phyloP scores from a whole-genome alignment of 2,329 filamentous ascomycete genomes.

The Monascus ruber region DNA sequence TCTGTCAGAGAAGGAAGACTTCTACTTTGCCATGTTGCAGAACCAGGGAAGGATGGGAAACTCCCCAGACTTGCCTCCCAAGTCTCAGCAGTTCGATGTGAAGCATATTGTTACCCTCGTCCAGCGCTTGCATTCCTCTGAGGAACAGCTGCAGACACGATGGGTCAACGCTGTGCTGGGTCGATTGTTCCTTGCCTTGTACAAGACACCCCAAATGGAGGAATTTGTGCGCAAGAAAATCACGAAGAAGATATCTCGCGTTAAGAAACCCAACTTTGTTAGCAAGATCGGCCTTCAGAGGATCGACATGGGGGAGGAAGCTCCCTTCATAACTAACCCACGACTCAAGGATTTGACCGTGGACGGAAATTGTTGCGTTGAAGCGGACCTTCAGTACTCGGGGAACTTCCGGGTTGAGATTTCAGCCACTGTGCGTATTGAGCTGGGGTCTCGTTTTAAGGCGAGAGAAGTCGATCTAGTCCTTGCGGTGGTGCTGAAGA shows the following conservation, averaged over 20 bases:
- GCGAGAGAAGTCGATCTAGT: constrained; percentile 80
- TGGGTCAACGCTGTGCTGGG: constrained; percentile 92
- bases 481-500: constrained; percentile 73
- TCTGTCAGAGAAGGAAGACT: constrained; percentile 93
- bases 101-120: constrained; percentile 82
- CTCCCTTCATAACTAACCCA: constrained; percentile 81
- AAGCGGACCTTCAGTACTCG: constrained; percentile 77
- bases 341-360: constrained; percentile 80
- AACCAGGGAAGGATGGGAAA: constrained; percentile 64
- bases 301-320: constrained; percentile 76
- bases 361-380: constrained; percentile 78
- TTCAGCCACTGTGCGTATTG: constrained; percentile 83
- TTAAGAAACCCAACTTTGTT: constrained; percentile 84
- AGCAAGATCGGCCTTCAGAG: constrained; percentile 70
- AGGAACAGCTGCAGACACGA: constrained; percentile 78
- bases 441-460: constrained; percentile 80
- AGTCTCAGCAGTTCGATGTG: constrained; percentile 65
- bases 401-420: constrained; percentile 86
- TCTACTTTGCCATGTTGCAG: constrained; percentile 83
- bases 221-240: constrained; percentile 72
- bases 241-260: constrained; percentile 88
- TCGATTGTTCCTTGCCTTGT: constrained; percentile 74
- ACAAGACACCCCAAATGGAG: constrained; percentile 74
- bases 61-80: constrained; percentile 48
- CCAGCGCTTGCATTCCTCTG: constrained; percentile 79